phyloP scores from a whole-genome alignment of 352 stramenopile species.

The Pythium brassicae region DNA sequence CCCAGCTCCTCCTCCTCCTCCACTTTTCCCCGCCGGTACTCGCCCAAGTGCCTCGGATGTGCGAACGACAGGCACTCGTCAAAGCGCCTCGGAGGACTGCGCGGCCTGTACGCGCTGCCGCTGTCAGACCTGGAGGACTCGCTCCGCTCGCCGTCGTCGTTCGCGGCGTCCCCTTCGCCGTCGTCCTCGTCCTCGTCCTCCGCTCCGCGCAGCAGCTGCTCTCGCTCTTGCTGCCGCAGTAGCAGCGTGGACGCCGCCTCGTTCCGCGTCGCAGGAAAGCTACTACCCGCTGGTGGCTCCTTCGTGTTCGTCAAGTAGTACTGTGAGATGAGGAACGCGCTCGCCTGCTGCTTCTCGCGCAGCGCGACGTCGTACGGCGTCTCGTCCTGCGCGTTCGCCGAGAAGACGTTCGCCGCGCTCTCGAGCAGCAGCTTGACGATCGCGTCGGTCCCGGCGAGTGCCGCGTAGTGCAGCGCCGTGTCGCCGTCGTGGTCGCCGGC shows the following conservation, averaged over 20 bases:
- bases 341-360: slow-evolving; percentile 39
- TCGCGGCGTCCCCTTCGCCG: slow-evolving; percentile 19
- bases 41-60: background rate
- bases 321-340: slow-evolving; percentile 47
- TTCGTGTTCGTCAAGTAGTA: slow-evolving; percentile 48
- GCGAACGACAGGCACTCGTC: too few relatives aligned
- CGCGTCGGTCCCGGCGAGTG: slow-evolving; percentile 45
- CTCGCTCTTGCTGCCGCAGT: slow-evolving; percentile 15
- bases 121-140: slow-evolving; percentile 15
- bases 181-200: slow-evolving; percentile 18
- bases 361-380: slow-evolving; percentile 64
- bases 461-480: slow-evolving; percentile 73
- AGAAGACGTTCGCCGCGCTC: slow-evolving; percentile 66
- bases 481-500: slow-evolving; percentile 71
- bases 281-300: background rate
- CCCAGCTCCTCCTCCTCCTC: background rate
- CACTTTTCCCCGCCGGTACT: background rate
- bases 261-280: slow-evolving; percentile 29
- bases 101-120: slow-evolving; percentile 3
- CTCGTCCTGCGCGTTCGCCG: slow-evolving; percentile 53
- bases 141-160: slow-evolving; percentile 8
- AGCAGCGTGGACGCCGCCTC: slow-evolving; percentile 45
- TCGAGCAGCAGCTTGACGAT: slow-evolving; percentile 75
- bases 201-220: slow-evolving; percentile 10
- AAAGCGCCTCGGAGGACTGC: background rate